Percentiles rank a stretch among this genome's conserved stretches.
These are phyloP conservation scores for Pseudogymnoascus sp. DNA, from an alignment of 2,329 filamentous ascomycete species.

Conservation along the genomic window DNA sequence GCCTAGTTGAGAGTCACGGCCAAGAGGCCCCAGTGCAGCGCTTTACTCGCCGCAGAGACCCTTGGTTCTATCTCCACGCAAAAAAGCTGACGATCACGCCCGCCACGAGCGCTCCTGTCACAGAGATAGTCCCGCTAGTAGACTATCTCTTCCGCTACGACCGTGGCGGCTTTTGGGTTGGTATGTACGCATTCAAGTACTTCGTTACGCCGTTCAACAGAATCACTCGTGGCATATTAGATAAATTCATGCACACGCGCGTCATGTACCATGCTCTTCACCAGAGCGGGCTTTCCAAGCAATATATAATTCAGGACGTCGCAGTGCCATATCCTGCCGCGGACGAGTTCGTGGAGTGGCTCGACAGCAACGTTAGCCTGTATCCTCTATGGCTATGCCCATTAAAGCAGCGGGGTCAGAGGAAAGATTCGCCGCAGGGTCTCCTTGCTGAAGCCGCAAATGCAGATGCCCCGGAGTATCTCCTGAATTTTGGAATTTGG, in stretches of 20 bases:
- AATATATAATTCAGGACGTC: conserved; percentile 58
- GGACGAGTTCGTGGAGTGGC: conserved; percentile 45
- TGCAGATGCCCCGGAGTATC: conserved; percentile 21
- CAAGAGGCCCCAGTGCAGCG: conserved; percentile 21
- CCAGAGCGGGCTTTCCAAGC: conserved; percentile 46
- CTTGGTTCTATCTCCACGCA: conserved; percentile 57
- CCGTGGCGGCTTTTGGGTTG: conserved; percentile 56
- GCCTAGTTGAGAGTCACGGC: conserved; percentile 33
- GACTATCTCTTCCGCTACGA: conserved; percentile 55
- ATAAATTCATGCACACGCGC: conserved; percentile 55
- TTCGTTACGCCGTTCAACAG: conserved; percentile 55
- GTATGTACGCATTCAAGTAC: conserved; percentile 52
- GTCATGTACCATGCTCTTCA: conserved; percentile 59
- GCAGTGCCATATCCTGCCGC: conserved; percentile 48
- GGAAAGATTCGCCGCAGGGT: conserved; percentile 5
- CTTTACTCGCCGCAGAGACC: conserved; percentile 46
- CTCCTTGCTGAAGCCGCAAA: not conserved
- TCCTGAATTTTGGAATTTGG: conserved; percentile 69
- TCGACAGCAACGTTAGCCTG: conserved; percentile 38
- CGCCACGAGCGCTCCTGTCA: conserved; percentile 5
- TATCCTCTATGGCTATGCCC: conserved; percentile 58
- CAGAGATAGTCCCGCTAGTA: conserved; percentile 35
- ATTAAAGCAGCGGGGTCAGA: conserved; percentile 29
- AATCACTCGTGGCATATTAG: conserved; percentile 50
- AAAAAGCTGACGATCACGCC: conserved; percentile 24